A percentile compares a stretch with the other conserved stretches of the same genome.
Conservation (phyloP, 805 yeast genomes). For the Cephaloascus albidus region DNA sequence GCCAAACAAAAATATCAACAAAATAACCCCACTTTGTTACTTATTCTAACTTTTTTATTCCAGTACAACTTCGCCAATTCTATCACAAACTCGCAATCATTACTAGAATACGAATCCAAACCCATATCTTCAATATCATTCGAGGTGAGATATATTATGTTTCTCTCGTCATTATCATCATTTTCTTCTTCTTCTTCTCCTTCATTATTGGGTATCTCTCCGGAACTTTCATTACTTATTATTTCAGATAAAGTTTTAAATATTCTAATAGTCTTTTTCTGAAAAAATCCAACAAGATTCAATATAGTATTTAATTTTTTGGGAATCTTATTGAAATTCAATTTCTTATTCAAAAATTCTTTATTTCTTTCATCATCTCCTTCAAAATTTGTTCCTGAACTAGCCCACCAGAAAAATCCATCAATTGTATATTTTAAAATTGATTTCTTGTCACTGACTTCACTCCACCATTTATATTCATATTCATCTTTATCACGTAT, state of each 20-base stretch:
- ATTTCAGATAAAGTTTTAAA: conserved; percentile 27
- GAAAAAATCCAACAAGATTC: conserved; percentile 41
- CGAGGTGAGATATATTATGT: conserved; percentile 18
- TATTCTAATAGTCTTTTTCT: conserved; percentile 33
- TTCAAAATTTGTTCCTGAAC: conserved; percentile 57
- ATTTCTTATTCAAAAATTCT: conserved; percentile 16
- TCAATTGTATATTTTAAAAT: conserved; percentile 55
- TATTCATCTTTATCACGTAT: conserved; percentile 4
- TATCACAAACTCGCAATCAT: conserved; percentile 35
- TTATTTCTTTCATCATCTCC: conserved; percentile 26
- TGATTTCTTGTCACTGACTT: conserved; percentile 37
- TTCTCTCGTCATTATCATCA: conserved; percentile 5
- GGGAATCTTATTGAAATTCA: not conserved
- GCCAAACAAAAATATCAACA: conserved; percentile 19
- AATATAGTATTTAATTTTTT: conserved; percentile 6
- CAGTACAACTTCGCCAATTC: conserved; percentile 38
- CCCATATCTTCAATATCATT: conserved; percentile 50
- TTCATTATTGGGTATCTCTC: conserved; percentile 4
- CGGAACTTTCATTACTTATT: conserved; percentile 18
- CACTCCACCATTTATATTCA: conserved; percentile 34
- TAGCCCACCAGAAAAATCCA: conserved; percentile 82
- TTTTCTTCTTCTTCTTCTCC: conserved; percentile 5
- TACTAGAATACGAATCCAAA: conserved; percentile 39
- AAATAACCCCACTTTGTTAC: conserved; percentile 19
- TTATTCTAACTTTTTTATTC: conserved; percentile 30